Conservation (phyloP, 225 moss, liverwort and hornwort species). For the Marchantia polymorpha region DNA sequence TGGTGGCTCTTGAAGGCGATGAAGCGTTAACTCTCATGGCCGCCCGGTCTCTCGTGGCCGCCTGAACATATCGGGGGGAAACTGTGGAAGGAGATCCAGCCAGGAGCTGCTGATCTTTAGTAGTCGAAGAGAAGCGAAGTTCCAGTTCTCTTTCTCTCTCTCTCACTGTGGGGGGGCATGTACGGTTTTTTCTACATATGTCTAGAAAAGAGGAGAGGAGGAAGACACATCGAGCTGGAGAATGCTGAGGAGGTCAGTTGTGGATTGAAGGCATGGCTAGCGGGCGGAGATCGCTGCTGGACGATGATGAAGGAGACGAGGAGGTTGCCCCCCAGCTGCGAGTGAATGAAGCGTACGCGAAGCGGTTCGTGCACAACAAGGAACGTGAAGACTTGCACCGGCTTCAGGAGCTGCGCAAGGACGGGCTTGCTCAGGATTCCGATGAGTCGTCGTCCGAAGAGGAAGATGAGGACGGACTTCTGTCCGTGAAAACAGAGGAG, state of each 20-base stretch:
- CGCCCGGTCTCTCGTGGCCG: background rate
- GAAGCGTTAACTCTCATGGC: background rate
- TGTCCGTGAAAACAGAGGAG: too few species aligned
- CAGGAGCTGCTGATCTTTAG: background rate
- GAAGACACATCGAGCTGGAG: background rate
- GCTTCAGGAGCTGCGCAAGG: too few species aligned
- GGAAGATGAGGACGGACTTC: too few species aligned
- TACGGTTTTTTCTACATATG: conserved; percentile 1
- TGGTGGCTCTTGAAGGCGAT: background rate
- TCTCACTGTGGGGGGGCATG: background rate
- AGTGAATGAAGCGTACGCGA: conserved; percentile 67
- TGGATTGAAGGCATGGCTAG: conserved; percentile 14
- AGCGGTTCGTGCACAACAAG: conserved; percentile 80
- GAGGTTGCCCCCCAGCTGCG: conserved; percentile 45
- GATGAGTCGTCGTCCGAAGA: too few species aligned
- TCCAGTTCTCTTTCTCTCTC: background rate
- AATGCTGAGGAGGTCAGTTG: background rate
- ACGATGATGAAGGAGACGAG: conserved; percentile 19
- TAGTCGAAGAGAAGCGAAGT: background rate
- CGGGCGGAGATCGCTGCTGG: conserved; percentile 21
- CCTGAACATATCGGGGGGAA: background rate
- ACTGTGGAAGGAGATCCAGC: background rate
- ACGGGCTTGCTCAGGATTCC: too few species aligned
- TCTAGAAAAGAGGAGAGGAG: background rate
- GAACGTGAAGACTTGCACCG: too few species aligned